A percentile compares a stretch with the other conserved stretches of the same genome.
These are phyloP conservation scores for Salinomyces thailandicus DNA, from an alignment of 2,329 filamentous ascomycete genomes.

Conservation along the genomic window DNA sequence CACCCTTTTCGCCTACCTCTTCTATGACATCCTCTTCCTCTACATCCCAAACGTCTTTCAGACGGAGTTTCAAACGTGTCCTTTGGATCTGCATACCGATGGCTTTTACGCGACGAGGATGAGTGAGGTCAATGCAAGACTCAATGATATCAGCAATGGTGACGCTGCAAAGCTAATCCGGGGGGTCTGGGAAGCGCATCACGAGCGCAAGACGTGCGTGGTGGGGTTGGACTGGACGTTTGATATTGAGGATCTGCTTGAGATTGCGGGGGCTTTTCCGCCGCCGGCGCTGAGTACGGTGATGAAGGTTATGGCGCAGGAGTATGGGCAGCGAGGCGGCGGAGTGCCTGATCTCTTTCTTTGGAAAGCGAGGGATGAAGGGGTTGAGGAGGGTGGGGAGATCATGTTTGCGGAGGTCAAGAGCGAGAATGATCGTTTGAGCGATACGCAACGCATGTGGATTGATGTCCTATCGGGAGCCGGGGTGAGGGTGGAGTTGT, in stretches of 20 bases:
- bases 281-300: slow-evolving; percentile 71
- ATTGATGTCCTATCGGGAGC: slow-evolving; percentile 84
- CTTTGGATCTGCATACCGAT: slow-evolving; percentile 85
- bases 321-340: slow-evolving; percentile 76
- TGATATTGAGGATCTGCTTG: slow-evolving; percentile 63
- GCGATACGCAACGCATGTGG: slow-evolving; percentile 93
- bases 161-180: slow-evolving; percentile 57
- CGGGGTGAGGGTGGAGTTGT: slow-evolving; percentile 77
- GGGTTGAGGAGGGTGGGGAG: slow-evolving; percentile 17
- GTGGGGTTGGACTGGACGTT: slow-evolving; percentile 89
- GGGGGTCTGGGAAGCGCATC: slow-evolving; percentile 57
- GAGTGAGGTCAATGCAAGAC: slow-evolving; percentile 76
- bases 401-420: slow-evolving; percentile 39
- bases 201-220: slow-evolving; percentile 67
- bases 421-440: slow-evolving; percentile 73
- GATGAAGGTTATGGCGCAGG: slow-evolving; percentile 90
- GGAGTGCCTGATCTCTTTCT: slow-evolving; percentile 89
- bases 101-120: slow-evolving; percentile 79
- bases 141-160: slow-evolving; percentile 82
- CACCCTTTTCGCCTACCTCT: slow-evolving; percentile 75
- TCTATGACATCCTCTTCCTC: slow-evolving; percentile 84
- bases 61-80: slow-evolving; percentile 87
- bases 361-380: slow-evolving; percentile 49
- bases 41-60: slow-evolving; percentile 97
- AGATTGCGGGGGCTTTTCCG: slow-evolving; percentile 68